phyloP scores from a whole-genome alignment of 2,329 filamentous ascomycete species.

The Botrytis medusae region DNA sequence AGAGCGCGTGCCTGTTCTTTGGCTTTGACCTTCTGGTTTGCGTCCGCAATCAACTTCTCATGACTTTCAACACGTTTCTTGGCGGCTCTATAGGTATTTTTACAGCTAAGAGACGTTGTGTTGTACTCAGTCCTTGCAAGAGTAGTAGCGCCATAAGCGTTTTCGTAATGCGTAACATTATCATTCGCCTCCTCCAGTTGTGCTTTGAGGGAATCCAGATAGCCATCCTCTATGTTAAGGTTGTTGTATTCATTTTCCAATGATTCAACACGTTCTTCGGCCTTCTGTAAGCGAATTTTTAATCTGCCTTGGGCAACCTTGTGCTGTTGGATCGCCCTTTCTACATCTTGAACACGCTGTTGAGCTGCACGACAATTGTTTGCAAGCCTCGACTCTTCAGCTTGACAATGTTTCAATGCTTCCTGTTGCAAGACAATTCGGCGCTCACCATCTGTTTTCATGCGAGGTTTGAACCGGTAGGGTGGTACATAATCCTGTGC shows the following conservation, averaged over 20 bases:
- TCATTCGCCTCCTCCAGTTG: conserved; percentile 55
- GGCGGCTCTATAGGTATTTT: conserved; percentile 43
- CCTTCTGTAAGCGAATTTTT: conserved; percentile 55
- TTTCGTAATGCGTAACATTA: conserved; percentile 50
- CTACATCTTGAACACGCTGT: conserved; percentile 48
- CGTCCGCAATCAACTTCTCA: conserved; percentile 53
- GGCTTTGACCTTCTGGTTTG: conserved; percentile 52
- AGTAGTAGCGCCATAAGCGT: conserved; percentile 54
- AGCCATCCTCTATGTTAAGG: conserved; percentile 66
- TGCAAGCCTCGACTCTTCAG: conserved; percentile 53
- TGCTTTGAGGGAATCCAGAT: conserved; percentile 57
- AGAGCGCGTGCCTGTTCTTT: conserved; percentile 51
- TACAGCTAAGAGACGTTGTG: conserved; percentile 41
- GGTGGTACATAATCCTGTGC: conserved; percentile 50
- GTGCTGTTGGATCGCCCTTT: conserved; percentile 52
- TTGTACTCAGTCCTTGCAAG: conserved; percentile 52
- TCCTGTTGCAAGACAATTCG: conserved; percentile 59
- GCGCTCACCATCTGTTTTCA: conserved; percentile 72
- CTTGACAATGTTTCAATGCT: conserved; percentile 52
- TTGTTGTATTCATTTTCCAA: conserved; percentile 62
- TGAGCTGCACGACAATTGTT: conserved; percentile 40
- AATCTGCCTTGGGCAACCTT: conserved; percentile 49
- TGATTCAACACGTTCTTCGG: conserved; percentile 57
- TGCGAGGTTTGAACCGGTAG: conserved; percentile 54
- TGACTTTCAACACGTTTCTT: conserved; percentile 42